Percentiles rank a stretch among this genome's conserved stretches.
Evolutionary conservation across 208 protist genomes (phyloP).

Genomic region (Acanthamoeba healyi): DNA sequence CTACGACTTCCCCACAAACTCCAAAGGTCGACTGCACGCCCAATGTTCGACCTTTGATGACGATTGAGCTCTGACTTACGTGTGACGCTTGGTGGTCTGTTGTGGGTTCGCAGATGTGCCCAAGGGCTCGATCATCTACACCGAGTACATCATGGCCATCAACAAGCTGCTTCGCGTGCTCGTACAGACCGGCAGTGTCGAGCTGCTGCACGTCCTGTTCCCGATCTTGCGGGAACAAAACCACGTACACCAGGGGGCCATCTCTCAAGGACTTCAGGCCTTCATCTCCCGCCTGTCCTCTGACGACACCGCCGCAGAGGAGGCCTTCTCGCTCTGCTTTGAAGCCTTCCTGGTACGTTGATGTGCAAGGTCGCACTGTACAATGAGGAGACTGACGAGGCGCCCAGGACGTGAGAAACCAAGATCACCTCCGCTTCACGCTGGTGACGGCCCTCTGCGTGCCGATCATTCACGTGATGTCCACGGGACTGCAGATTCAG

Average conservation of each 20-base stretch:
- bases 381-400: neutral
- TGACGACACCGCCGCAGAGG: slow-evolving; percentile 37
- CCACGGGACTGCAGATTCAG: slow-evolving; percentile 38
- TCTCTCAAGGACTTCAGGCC: slow-evolving; percentile 66
- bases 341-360: slow-evolving; percentile 57
- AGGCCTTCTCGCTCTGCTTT: slow-evolving; percentile 79
- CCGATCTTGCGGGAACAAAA: slow-evolving; percentile 79
- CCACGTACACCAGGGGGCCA: slow-evolving; percentile 74
- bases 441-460: slow-evolving; percentile 68
- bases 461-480: slow-evolving; percentile 70
- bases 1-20: slow-evolving; percentile 83
- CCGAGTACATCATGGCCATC: slow-evolving; percentile 81
- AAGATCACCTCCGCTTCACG: slow-evolving; percentile 60
- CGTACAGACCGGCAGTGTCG: slow-evolving; percentile 68
- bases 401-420: slow-evolving; percentile 58
- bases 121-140: slow-evolving; percentile 75
- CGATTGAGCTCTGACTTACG: too few species aligned
- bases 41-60: too few species aligned
- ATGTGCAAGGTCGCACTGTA: neutral
- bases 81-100: too few species aligned
- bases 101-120: slow-evolving; percentile 36
- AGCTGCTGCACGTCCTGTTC: slow-evolving; percentile 76
- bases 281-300: slow-evolving; percentile 56
- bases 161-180: slow-evolving; percentile 81
- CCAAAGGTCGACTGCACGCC: slow-evolving; percentile 76